phyloP scores from a whole-genome alignment of 345 rosid species.

The Ceriops decandra region DNA sequence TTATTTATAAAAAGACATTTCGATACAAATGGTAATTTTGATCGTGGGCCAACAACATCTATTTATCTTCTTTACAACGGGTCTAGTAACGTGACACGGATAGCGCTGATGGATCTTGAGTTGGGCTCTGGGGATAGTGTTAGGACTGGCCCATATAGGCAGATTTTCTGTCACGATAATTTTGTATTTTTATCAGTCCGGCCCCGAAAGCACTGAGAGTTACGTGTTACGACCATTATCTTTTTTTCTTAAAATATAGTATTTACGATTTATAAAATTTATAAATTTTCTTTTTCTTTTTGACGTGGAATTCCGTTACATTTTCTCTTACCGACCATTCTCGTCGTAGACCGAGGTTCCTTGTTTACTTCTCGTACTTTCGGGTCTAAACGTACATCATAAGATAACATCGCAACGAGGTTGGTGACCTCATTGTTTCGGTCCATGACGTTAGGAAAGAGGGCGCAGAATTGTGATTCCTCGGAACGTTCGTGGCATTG shows the following conservation, averaged over 20 bases:
- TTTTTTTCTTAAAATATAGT: too few species aligned
- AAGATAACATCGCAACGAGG: slow-evolving; percentile 31
- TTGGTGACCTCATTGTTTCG: slow-evolving; percentile 34
- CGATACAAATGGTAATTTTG: too few species aligned
- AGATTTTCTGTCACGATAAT: slow-evolving; percentile 23
- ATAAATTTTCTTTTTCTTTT: too few species aligned
- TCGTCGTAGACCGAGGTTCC: too few species aligned
- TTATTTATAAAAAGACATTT: too few species aligned
- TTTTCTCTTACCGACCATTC: too few species aligned
- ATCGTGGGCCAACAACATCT: too few species aligned
- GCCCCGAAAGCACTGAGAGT: slow-evolving; percentile 30
- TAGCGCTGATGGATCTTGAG: slow-evolving; percentile 34
- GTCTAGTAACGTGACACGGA: background rate
- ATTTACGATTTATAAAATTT: too few species aligned
- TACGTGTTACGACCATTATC: slow-evolving; percentile 20
- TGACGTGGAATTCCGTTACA: too few species aligned
- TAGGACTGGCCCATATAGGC: slow-evolving; percentile 20
- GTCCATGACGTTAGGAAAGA: slow-evolving; percentile 33
- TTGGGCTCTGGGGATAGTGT: slow-evolving; percentile 34
- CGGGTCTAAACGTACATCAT: too few species aligned
- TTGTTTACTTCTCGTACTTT: too few species aligned
- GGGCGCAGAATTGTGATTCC: slow-evolving; percentile 33
- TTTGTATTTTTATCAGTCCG: slow-evolving; percentile 26
- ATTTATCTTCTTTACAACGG: slow-evolving; percentile 19
- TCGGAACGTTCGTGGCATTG: slow-evolving; percentile 22